Evolutionary conservation across 108 stramenopile genomes (phyloP).

Genomic region (Parietichytrium sp.): DNA sequence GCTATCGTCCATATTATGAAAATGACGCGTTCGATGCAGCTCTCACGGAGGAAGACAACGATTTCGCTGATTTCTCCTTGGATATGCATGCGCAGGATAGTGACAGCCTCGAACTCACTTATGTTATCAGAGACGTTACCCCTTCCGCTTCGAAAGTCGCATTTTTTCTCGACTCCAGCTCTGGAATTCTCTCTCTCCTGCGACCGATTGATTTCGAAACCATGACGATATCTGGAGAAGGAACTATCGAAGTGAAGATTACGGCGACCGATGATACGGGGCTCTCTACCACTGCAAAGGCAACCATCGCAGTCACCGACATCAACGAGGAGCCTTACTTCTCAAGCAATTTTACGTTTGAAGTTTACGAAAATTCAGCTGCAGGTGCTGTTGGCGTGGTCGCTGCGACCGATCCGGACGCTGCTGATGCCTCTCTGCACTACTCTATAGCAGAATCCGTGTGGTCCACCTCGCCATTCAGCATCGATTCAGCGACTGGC

Average conservation of each 20-base stretch:
- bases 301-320: slow-evolving; percentile 13
- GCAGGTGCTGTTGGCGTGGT: background rate
- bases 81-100: background rate
- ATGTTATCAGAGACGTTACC: background rate
- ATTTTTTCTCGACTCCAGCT: background rate
- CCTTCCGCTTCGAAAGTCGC: background rate
- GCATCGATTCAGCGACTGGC: background rate
- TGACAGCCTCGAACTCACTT: background rate
- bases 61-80: background rate
- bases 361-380: background rate
- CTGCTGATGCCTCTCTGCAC: background rate
- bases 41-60: background rate
- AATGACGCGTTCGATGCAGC: too few relatives aligned
- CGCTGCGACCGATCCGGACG: background rate
- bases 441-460: background rate
- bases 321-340: background rate
- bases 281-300: background rate
- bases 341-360: background rate
- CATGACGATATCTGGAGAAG: background rate
- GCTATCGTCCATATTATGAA: too few relatives aligned
- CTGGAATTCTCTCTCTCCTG: background rate
- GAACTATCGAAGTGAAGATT: background rate
- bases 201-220: slow-evolving; percentile 6
- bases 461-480: too few relatives aligned
- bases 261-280: background rate